Evolutionary conservation across 139 green algal genomes (phyloP).

Genomic region (Chlamydomonas sp.): DNA sequence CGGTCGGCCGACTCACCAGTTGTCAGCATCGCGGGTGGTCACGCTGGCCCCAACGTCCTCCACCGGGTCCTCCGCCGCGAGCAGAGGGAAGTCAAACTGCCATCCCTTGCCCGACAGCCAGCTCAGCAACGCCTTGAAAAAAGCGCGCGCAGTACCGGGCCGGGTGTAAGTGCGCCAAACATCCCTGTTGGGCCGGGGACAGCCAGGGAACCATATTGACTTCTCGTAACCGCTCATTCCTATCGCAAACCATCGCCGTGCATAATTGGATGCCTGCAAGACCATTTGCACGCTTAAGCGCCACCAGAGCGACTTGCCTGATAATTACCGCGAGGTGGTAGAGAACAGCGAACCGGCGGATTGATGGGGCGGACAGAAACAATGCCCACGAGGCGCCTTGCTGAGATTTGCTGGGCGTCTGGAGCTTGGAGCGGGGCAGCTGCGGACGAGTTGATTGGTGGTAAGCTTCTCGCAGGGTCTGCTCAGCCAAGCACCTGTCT

Average conservation of each 20-base stretch:
- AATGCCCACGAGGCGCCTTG: neutral
- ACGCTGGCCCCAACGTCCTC: conserved; percentile 13
- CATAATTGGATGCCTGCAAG: neutral
- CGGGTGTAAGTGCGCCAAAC: conserved; percentile 73
- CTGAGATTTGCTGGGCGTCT: conserved; percentile 22
- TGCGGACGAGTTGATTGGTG: conserved; percentile 22
- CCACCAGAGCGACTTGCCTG: conserved; percentile 28
- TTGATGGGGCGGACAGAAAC: neutral
- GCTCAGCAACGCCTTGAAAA: conserved; percentile 50
- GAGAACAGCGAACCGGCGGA: conserved; percentile 26
- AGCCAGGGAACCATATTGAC: neutral
- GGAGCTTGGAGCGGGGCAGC: conserved; percentile 49
- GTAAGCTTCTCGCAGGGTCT: neutral
- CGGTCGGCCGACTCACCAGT: conserved; percentile 41
- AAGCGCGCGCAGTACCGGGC: conserved; percentile 72
- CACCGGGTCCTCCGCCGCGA: neutral
- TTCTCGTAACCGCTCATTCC: neutral
- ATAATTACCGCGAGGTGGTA: conserved; percentile 49
- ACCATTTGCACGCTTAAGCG: neutral
- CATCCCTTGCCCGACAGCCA: conserved; percentile 60
- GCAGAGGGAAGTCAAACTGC: conserved; percentile 54
- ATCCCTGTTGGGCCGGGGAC: conserved; percentile 64
- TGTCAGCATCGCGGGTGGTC: conserved; percentile 30
- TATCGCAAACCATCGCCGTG: neutral
- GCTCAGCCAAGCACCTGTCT: neutral